Conservation (phyloP, 768 basidiomycete genomes). For the Pisolithus tinctorius region DNA sequence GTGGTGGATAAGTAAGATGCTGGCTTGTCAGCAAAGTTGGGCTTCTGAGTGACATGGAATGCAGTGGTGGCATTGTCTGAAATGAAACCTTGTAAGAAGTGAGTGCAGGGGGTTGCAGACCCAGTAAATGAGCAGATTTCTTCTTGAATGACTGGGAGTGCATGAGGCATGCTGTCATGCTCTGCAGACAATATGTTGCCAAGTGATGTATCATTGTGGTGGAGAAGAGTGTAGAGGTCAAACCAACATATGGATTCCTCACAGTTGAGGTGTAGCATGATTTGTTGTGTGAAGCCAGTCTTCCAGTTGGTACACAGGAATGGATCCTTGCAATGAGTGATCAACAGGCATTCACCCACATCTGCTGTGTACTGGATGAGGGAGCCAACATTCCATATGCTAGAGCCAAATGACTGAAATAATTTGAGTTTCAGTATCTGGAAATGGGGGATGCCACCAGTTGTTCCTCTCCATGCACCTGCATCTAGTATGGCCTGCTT, state of each 20-base stretch:
- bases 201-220: background rate
- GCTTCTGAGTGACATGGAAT: background rate
- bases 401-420: constrained; percentile 5
- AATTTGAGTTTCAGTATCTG: constrained; percentile 17
- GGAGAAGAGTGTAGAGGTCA: constrained; percentile 1
- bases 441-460: constrained; percentile 10
- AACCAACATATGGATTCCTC: constrained; percentile 5
- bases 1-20: background rate
- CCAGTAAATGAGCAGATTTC: background rate
- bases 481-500: constrained; percentile 12
- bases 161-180: background rate
- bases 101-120: background rate
- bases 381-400: constrained; percentile 12
- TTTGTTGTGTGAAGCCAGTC: constrained; percentile 18
- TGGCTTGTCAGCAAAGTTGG: background rate
- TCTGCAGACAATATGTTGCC: background rate
- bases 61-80: background rate
- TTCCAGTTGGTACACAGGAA: constrained; percentile 20
- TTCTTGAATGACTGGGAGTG: background rate
- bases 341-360: constrained; percentile 19
- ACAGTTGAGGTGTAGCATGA: constrained; percentile 7
- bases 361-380: constrained; percentile 25
- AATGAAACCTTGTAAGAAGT: background rate
- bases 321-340: constrained; percentile 21
- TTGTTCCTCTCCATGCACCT: background rate